Percentiles rank a stretch among this genome's conserved stretches.
Evolutionary conservation across 495 filamentous ascomycete genomes (phyloP).

Genomic region (Lophiostoma macrostomum): DNA sequence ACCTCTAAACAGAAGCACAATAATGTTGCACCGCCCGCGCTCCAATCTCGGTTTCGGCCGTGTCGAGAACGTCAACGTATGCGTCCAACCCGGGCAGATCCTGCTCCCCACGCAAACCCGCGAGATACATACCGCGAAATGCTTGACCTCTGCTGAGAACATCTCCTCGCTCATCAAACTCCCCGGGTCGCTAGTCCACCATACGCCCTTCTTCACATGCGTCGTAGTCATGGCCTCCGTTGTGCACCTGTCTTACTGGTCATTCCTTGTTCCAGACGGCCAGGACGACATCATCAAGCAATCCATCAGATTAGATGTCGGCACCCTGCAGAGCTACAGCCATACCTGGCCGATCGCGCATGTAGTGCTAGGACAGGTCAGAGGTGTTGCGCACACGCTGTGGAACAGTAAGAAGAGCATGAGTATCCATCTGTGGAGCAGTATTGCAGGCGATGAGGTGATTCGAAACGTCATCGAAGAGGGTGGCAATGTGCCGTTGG

Average conservation of each 20-base stretch:
- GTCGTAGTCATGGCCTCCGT: slow-evolving; percentile 62
- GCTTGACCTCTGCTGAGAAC: slow-evolving; percentile 70
- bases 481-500: slow-evolving; percentile 18
- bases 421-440: slow-evolving; percentile 35
- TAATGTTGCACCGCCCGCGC: slow-evolving; percentile 71
- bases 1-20: slow-evolving; percentile 48
- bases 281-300: slow-evolving; percentile 70
- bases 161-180: slow-evolving; percentile 76
- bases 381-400: slow-evolving; percentile 61
- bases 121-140: slow-evolving; percentile 68
- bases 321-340: slow-evolving; percentile 71
- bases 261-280: slow-evolving; percentile 63
- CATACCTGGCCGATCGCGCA: slow-evolving; percentile 75
- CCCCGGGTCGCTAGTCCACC: slow-evolving; percentile 65
- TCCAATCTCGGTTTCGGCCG: slow-evolving; percentile 40
- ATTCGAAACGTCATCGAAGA: slow-evolving; percentile 32
- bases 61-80: slow-evolving; percentile 33
- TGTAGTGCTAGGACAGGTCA: slow-evolving; percentile 70
- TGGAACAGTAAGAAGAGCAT: slow-evolving; percentile 35
- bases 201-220: slow-evolving; percentile 89
- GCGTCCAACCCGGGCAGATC: slow-evolving; percentile 29
- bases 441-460: slow-evolving; percentile 29
- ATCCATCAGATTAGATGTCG: slow-evolving; percentile 75
- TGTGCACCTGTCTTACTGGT: slow-evolving; percentile 61
- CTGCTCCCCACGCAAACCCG: slow-evolving; percentile 29